Conservation (phyloP, 768 basidiomycete genomes). For the Russula sp. region DNA sequence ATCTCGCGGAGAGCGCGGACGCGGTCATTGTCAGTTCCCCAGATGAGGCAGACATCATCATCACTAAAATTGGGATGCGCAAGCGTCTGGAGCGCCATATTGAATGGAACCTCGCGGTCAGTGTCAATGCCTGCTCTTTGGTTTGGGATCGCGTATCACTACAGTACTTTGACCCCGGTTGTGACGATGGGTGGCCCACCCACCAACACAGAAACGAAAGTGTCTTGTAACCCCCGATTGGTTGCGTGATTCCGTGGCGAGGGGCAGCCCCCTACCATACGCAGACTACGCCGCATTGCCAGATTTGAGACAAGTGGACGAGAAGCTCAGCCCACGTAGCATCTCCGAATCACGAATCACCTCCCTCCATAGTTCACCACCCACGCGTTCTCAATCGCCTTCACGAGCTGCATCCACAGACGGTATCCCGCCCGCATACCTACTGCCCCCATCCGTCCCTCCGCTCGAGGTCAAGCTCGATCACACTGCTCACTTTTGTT, state of each 20-base stretch:
- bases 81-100: conserved; percentile 70
- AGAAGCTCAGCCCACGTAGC: conserved; percentile 32
- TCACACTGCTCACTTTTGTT: conserved; percentile 49
- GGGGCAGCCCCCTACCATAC: conserved; percentile 47
- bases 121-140: conserved; percentile 33
- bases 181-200: background rate
- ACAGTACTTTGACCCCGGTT: background rate
- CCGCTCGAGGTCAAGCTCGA: conserved; percentile 33
- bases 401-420: background rate
- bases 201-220: conserved; percentile 51
- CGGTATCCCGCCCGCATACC: conserved; percentile 27
- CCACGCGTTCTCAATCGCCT: background rate
- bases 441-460: conserved; percentile 31
- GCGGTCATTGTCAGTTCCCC: conserved; percentile 40
- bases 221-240: conserved; percentile 68
- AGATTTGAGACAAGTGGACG: conserved; percentile 49
- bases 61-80: conserved; percentile 65
- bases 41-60: conserved; percentile 57
- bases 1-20: conserved; percentile 35
- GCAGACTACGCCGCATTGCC: conserved; percentile 55
- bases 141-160: background rate
- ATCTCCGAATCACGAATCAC: background rate
- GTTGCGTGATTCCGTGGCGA: conserved; percentile 57
- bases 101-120: conserved; percentile 60
- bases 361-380: background rate